Conservation (phyloP, 129 eudicot genomes). For the Kitagawia praeruptora region DNA sequence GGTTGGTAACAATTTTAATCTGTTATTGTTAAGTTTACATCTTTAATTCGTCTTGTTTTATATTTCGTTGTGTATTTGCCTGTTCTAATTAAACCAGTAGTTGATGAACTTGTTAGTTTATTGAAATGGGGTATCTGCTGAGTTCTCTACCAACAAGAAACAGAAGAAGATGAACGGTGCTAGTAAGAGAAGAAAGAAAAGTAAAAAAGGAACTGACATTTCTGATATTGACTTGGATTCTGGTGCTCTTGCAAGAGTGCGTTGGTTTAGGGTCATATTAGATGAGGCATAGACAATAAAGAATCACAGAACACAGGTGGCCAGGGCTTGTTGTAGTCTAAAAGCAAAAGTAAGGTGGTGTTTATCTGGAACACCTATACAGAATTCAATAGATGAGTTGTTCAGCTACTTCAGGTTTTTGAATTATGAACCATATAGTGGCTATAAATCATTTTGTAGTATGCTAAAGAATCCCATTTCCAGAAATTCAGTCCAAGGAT, state of each 20-base stretch:
- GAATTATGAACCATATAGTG: constrained; percentile 60
- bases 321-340: constrained; percentile 92
- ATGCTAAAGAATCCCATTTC: constrained; percentile 64
- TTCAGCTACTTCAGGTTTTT: constrained; percentile 91
- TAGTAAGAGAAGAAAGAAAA: constrained; percentile 59
- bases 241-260: constrained; percentile 82
- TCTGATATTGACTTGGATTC: constrained; percentile 40
- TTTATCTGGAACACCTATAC: constrained; percentile 96
- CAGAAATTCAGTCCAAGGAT: constrained; percentile 57
- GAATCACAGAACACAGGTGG: constrained; percentile 77
- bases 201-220: constrained; percentile 42
- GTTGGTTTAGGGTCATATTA: constrained; percentile 76
- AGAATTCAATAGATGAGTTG: constrained; percentile 80
- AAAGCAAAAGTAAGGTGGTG: constrained; percentile 92
- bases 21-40: too few species aligned
- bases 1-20: too few species aligned
- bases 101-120: too few species aligned
- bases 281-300: constrained; percentile 98
- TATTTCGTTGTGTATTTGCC: too few species aligned
- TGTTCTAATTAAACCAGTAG: too few species aligned
- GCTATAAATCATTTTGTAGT: constrained; percentile 46
- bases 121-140: constrained; percentile 57
- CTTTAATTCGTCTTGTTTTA: too few species aligned
- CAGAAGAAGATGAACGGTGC: constrained; percentile 28
- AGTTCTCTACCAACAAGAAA: constrained; percentile 39